These are phyloP conservation scores for Mesotaenium endlicherianum DNA, from an alignment of 139 green algal genomes.

Conservation along the genomic window DNA sequence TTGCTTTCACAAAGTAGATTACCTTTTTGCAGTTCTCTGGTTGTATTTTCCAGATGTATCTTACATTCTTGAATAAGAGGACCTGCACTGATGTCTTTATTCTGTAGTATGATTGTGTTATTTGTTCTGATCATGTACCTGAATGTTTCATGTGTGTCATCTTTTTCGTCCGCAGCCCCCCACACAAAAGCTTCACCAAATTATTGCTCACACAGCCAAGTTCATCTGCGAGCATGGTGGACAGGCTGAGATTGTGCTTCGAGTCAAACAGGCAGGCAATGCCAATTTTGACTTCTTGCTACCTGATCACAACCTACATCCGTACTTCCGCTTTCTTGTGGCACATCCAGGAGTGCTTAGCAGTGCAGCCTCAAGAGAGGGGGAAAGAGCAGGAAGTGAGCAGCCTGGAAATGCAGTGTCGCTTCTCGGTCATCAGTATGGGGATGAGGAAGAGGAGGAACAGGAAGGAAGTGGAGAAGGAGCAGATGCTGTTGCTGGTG, in stretches of 20 bases:
- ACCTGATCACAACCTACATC: conserved; percentile 25
- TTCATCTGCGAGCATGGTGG: conserved; percentile 13
- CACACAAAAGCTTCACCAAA: conserved; percentile 40
- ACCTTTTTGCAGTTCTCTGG: neutral
- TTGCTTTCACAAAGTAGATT: neutral
- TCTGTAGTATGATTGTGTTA: neutral
- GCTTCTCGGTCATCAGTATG: conserved; percentile 37
- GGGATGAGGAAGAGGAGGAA: conserved; percentile 33
- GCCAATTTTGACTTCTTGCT: conserved; percentile 42
- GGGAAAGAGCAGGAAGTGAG: neutral
- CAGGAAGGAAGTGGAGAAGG: conserved; percentile 7
- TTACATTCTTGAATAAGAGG: neutral
- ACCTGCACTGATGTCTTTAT: neutral
- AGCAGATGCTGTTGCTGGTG: neutral
- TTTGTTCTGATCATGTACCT: neutral
- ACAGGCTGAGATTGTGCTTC: conserved; percentile 44
- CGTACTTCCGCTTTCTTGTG: conserved; percentile 45
- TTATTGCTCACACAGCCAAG: conserved; percentile 36
- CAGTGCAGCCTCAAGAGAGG: neutral
- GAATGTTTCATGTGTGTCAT: neutral
- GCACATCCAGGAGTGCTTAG: neutral
- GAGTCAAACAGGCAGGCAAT: conserved; percentile 37
- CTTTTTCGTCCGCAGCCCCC: conserved; percentile 27
- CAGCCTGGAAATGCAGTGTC: conserved; percentile 13
- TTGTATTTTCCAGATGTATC: neutral